phyloP scores from a whole-genome alignment of 257 asterid species.

The Solanum stenotomum region DNA sequence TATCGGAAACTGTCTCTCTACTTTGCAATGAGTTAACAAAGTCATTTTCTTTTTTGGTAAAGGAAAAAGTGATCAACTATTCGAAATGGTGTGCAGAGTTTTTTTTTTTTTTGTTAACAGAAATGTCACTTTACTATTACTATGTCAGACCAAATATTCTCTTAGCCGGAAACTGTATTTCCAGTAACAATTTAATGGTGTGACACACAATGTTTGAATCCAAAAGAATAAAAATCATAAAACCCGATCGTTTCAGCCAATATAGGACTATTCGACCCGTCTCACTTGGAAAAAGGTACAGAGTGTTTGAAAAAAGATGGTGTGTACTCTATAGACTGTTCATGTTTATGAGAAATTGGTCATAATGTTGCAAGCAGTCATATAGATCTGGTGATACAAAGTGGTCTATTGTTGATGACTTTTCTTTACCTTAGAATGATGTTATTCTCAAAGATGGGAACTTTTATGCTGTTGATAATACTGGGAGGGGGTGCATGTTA shows the following conservation, averaged over 20 bases:
- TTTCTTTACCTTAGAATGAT: constrained; percentile 41
- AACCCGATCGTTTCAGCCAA: neutral
- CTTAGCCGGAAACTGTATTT: neutral
- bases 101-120: neutral
- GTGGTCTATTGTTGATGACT: constrained; percentile 53
- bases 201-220: neutral
- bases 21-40: neutral
- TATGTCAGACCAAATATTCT: neutral
- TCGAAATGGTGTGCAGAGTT: neutral
- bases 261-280: neutral
- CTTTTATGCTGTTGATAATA: constrained; percentile 51
- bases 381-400: constrained; percentile 56
- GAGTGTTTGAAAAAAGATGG: constrained; percentile 5
- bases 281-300: constrained; percentile 66
- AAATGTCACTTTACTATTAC: neutral
- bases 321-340: constrained; percentile 46
- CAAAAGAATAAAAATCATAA: neutral
- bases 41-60: neutral
- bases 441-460: constrained; percentile 43
- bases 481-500: constrained; percentile 49
- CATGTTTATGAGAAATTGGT: constrained; percentile 61
- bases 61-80: neutral
- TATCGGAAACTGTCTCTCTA: neutral
- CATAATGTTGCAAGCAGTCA: constrained; percentile 1
- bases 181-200: neutral